Percentiles rank a stretch among this genome's conserved stretches.
phyloP scores from a whole-genome alignment of 2,329 filamentous ascomycete species.

The Epichloe glyceriae region DNA sequence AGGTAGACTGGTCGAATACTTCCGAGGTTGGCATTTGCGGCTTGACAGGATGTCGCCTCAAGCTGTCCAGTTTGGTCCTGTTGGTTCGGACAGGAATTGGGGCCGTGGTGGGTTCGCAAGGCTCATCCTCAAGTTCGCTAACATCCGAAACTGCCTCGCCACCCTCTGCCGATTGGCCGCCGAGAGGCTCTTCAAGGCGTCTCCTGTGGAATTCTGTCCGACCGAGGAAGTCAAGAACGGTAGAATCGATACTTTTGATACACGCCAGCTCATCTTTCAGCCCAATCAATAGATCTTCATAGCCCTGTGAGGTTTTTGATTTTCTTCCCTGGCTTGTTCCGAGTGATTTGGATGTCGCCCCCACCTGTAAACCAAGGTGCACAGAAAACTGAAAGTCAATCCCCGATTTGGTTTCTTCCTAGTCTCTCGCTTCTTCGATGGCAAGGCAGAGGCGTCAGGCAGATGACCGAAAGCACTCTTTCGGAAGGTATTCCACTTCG shows the following conservation, averaged over 20 bases:
- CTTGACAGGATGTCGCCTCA: constrained; percentile 14
- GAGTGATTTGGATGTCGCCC: constrained; percentile 15
- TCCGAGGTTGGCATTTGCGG: constrained; percentile 15
- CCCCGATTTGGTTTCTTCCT: constrained; percentile 18
- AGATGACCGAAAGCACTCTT: constrained; percentile 29
- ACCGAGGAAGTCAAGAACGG: constrained; percentile 9
- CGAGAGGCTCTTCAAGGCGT: neutral
- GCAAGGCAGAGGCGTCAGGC: constrained; percentile 10
- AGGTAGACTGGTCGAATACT: constrained; percentile 7
- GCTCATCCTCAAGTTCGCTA: constrained; percentile 40
- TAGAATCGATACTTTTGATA: constrained; percentile 11
- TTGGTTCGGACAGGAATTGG: constrained; percentile 14
- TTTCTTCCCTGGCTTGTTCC: constrained; percentile 14
- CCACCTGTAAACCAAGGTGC: constrained; percentile 35
- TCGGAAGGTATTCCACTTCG: constrained; percentile 61
- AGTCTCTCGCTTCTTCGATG: constrained; percentile 12
- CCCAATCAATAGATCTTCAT: constrained; percentile 27
- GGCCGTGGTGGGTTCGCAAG: constrained; percentile 7
- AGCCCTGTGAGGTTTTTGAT: constrained; percentile 25
- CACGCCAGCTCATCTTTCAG: constrained; percentile 28
- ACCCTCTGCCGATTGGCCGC: constrained; percentile 7
- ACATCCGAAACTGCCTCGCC: constrained; percentile 30
- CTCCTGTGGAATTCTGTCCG: neutral
- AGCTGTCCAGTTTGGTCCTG: constrained; percentile 10
- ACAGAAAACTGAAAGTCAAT: constrained; percentile 41